Percentiles rank a stretch among this genome's conserved stretches.
These are phyloP conservation scores for Litsea cubeba DNA, from an alignment of 164 flowering plant genomes.

Conservation along the genomic window DNA sequence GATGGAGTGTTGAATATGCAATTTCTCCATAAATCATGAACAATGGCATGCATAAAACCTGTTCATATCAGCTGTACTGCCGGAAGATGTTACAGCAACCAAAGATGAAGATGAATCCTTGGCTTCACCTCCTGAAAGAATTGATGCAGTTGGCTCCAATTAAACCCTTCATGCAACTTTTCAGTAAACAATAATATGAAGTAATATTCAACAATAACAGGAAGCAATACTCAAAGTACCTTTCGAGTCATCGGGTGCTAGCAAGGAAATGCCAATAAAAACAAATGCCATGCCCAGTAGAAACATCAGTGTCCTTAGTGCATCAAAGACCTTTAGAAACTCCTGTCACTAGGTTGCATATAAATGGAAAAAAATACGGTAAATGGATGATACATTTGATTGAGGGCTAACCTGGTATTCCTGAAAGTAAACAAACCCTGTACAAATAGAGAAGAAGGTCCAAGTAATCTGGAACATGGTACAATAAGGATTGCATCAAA, in stretches of 20 bases:
- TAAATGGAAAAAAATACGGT: background rate
- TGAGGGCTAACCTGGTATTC: slow-evolving; percentile 77
- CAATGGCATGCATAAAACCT: slow-evolving; percentile 36
- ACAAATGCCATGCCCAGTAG: slow-evolving; percentile 82
- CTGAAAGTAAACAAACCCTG: slow-evolving; percentile 93
- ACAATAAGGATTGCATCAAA: slow-evolving; percentile 95
- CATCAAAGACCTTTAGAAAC: slow-evolving; percentile 69
- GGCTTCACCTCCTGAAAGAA: slow-evolving; percentile 56
- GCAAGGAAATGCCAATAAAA: slow-evolving; percentile 84
- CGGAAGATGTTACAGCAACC: slow-evolving; percentile 38
- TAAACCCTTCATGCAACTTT: background rate
- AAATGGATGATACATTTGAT: slow-evolving; percentile 8
- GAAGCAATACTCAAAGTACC: slow-evolving; percentile 35
- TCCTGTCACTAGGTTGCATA: background rate
- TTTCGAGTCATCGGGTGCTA: slow-evolving; percentile 92
- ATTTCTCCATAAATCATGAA: background rate
- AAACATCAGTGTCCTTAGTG: slow-evolving; percentile 82
- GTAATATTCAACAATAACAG: background rate
- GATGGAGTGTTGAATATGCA: background rate
- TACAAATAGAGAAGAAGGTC: slow-evolving; percentile 97
- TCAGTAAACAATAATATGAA: background rate
- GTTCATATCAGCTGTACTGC: slow-evolving; percentile 41
- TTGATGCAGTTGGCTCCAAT: background rate
- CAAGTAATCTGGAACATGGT: slow-evolving; percentile 97
- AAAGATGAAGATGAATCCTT: slow-evolving; percentile 49